These are phyloP conservation scores for Ammopiptanthus mongolicus DNA, from an alignment of 306 rosid genomes.

Conservation along the genomic window DNA sequence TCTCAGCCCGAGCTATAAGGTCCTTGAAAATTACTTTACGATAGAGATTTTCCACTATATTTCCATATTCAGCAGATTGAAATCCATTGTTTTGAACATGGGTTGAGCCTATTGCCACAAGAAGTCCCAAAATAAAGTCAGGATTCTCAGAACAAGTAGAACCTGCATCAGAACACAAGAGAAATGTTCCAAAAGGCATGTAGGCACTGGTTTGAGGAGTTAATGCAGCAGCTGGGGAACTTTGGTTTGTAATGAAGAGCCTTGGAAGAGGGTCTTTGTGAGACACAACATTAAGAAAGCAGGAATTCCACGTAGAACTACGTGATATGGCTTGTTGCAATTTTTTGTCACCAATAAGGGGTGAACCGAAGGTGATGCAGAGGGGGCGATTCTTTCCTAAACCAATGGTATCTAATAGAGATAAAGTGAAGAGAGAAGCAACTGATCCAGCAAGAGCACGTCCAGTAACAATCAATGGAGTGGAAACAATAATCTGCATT, in stretches of 20 bases:
- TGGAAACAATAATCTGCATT: constrained; percentile 21
- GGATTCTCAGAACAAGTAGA: constrained; percentile 50
- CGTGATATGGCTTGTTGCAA: constrained; percentile 38
- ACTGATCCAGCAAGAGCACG: constrained; percentile 55
- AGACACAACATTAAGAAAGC: constrained; percentile 59
- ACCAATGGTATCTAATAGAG: constrained; percentile 33
- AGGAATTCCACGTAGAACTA: constrained; percentile 53
- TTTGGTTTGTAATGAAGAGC: neutral
- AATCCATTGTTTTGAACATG: neutral
- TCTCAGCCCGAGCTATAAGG: neutral
- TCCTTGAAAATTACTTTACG: constrained; percentile 17
- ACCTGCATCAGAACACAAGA: constrained; percentile 38
- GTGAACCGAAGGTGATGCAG: constrained; percentile 78
- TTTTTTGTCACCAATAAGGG: constrained; percentile 45
- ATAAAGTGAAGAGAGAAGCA: constrained; percentile 68
- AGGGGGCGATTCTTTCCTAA: constrained; percentile 43
- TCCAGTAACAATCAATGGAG: constrained; percentile 51
- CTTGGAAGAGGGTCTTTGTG: constrained; percentile 41
- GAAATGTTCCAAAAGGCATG: constrained; percentile 65
- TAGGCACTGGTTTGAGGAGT: neutral
- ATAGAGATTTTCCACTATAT: constrained; percentile 28
- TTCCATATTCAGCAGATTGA: constrained; percentile 22
- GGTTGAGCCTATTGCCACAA: constrained; percentile 4
- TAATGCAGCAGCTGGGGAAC: neutral
- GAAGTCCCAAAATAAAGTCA: constrained; percentile 23